Evolutionary conservation across 2,329 filamentous ascomycete species (phyloP), one percentile per base, ranked within the genome.

Genomic region (Verticillium albo-atrum): DNA sequence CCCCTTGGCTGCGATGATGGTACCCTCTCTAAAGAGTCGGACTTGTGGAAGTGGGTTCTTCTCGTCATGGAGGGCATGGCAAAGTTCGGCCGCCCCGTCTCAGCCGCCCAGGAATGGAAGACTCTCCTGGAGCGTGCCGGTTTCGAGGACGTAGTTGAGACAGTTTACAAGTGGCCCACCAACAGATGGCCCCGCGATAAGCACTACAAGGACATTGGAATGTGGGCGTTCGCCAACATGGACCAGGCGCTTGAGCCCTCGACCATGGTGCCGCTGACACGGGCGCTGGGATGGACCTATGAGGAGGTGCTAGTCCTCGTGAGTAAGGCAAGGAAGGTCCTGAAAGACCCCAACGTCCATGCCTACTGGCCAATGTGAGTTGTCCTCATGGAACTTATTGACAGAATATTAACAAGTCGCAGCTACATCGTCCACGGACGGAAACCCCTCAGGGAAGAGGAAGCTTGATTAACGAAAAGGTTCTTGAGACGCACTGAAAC

Each of bases 121-220:
- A 2, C 4, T 17, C 32, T 61, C 51, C 63, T 75, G 60, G 35
- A 60, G 6, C 70, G 65, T 1, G 70, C 71, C 3, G 74, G 74
- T 0, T 77, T 74, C 57, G 67, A 69, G 4, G 68, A 75, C 57
- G 64, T 76, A 14, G 62, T 67, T 2, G 68, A 69, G 57, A 62
- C 65, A 20, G 64, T 65, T 14, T 65, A 66, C 61, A 72, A 73
- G 64, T 74, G 74, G 68, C 74, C 74, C 7, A 67, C 71, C 34
- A 73, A 74, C 26, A 61, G 64, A 6, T 77, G 74, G 75, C 70
- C 74, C n/a, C 65, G 67, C 32, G 71, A 74, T 52, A 58, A 60
- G 20, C 66, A 68, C 59, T 65, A 71, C 57, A 77, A 76, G 66
- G 67, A 72, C 58, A 60, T 75, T 2, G 74, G 75, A 4, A 56